phyloP scores from a whole-genome alignment of 2,329 filamentous ascomycete genomes.

The Colletotrichum liaoningense region DNA sequence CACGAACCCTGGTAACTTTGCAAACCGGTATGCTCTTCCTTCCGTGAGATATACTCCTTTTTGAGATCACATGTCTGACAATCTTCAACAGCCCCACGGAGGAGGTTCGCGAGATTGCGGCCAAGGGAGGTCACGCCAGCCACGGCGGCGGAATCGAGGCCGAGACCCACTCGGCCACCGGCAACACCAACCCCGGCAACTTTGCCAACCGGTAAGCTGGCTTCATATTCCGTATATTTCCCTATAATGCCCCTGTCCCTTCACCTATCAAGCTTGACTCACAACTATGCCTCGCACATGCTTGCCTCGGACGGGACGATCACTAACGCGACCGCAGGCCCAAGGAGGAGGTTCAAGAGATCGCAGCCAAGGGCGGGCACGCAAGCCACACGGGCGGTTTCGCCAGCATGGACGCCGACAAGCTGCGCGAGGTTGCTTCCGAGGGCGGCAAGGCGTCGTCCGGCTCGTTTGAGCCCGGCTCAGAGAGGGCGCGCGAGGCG shows the following conservation, averaged over 20 bases:
- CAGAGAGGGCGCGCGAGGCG: conserved; percentile 63
- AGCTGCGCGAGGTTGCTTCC: conserved; percentile 66
- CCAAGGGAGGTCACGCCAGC: conserved; percentile 52
- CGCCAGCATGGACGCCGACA: conserved; percentile 54
- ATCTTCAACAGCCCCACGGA: not conserved
- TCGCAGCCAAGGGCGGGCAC: conserved; percentile 55
- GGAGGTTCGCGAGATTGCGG: not conserved
- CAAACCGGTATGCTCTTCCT: not conserved
- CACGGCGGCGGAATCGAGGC: conserved; percentile 31
- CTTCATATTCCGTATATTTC: not conserved
- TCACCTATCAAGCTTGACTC: not conserved
- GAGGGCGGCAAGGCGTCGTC: conserved; percentile 64
- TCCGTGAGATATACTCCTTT: not conserved
- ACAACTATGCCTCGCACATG: not conserved
- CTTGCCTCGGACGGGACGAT: not conserved
- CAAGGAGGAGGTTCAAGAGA: conserved; percentile 56
- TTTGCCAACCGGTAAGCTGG: conserved; percentile 38
- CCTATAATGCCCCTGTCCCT: not conserved
- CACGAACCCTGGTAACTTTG: not conserved
- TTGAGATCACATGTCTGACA: not conserved
- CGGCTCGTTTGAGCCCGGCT: conserved; percentile 65
- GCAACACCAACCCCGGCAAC: conserved; percentile 33
- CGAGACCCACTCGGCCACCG: not conserved
- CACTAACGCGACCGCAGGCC: conserved; percentile 40
- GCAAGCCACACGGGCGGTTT: conserved; percentile 51